phyloP scores from a whole-genome alignment of 1,139 yeast species.

The Saccharomyces hybrid region DNA sequence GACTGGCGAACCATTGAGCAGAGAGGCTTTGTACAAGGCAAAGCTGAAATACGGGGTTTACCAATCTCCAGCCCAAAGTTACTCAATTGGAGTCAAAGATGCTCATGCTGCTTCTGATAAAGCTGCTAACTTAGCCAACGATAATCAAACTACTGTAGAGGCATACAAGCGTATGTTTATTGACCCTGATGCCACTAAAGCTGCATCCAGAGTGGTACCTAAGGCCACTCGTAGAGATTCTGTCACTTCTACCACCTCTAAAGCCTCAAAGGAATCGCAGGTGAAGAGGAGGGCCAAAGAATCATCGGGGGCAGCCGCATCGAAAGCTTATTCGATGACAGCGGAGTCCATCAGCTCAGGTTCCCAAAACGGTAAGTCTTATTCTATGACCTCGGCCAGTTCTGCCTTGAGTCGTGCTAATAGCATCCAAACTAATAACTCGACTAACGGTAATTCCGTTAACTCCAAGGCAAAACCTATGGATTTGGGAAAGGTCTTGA shows the following conservation, averaged over 20 bases:
- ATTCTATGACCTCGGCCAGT: constrained; percentile 16
- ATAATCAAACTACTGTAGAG: constrained; percentile 53
- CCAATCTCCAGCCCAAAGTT: constrained; percentile 28
- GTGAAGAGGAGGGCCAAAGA: background rate
- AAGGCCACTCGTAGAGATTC: background rate
- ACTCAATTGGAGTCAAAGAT: constrained; percentile 53
- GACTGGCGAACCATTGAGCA: constrained; percentile 53
- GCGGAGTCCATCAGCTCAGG: constrained; percentile 14
- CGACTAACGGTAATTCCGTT: background rate
- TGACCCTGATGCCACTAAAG: constrained; percentile 30
- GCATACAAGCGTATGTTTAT: constrained; percentile 61
- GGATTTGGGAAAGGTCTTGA: constrained; percentile 25
- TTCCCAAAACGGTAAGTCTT: constrained; percentile 13
- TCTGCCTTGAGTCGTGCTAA: constrained; percentile 1
- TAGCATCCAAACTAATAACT: background rate
- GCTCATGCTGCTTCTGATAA: constrained; percentile 52
- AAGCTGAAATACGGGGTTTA: constrained; percentile 51
- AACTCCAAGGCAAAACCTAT: constrained; percentile 13
- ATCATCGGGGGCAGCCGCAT: constrained; percentile 25
- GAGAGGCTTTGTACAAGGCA: constrained; percentile 65
- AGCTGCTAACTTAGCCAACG: constrained; percentile 68
- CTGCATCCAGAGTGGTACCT: constrained; percentile 15
- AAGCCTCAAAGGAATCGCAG: constrained; percentile 3
- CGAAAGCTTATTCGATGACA: constrained; percentile 26
- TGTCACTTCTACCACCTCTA: constrained; percentile 5